Conservation (phyloP, 1,139 yeast genomes). For the Debaryomyces coudertii region DNA sequence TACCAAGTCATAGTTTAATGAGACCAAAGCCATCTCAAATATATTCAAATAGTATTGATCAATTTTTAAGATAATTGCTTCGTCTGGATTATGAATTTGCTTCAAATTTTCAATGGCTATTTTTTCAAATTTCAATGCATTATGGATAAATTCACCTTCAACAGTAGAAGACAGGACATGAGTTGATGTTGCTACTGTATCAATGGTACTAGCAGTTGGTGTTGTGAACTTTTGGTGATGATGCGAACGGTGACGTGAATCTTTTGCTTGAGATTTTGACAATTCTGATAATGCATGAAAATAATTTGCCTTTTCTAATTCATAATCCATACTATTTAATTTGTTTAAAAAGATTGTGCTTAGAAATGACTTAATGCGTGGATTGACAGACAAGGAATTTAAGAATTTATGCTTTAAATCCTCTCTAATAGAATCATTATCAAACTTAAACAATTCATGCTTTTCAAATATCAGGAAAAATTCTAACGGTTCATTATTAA, state of each 20-base stretch:
- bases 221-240: slow-evolving; percentile 10
- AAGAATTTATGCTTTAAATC: slow-evolving; percentile 22
- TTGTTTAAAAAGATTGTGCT: slow-evolving; percentile 22
- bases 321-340: slow-evolving; percentile 7
- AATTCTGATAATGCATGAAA: slow-evolving; percentile 40
- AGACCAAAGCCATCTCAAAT: slow-evolving; percentile 34
- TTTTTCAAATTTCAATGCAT: slow-evolving; percentile 36
- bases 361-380: slow-evolving; percentile 24
- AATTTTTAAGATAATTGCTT: slow-evolving; percentile 14
- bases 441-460: slow-evolving; percentile 20
- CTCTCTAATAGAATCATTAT: slow-evolving; percentile 15
- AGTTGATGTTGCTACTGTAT: not conserved
- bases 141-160: slow-evolving; percentile 24
- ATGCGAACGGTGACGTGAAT: slow-evolving; percentile 9
- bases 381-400: slow-evolving; percentile 20
- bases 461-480: slow-evolving; percentile 28
- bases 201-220: slow-evolving; percentile 5
- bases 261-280: slow-evolving; percentile 25
- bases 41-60: slow-evolving; percentile 30
- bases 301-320: slow-evolving; percentile 29
- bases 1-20: slow-evolving; percentile 29
- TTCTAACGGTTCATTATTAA: slow-evolving; percentile 30
- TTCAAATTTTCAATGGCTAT: slow-evolving; percentile 32
- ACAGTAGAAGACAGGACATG: slow-evolving; percentile 9
- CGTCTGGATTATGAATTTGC: slow-evolving; percentile 1